These are phyloP conservation scores for Cicer bijugum DNA, from an alignment of 306 rosid species.

Conservation along the genomic window DNA sequence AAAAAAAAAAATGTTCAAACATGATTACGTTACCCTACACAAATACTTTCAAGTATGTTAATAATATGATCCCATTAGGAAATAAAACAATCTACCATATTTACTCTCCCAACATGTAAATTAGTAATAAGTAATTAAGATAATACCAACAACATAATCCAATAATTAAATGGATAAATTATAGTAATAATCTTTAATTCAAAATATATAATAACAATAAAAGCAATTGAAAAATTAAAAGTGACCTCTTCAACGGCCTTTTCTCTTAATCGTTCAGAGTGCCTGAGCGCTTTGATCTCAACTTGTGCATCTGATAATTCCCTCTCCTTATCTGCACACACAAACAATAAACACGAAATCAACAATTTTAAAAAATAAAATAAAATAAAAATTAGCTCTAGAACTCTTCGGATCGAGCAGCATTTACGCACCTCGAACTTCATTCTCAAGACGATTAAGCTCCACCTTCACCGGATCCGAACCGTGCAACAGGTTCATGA, in stretches of 20 bases:
- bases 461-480: constrained; percentile 99
- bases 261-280: constrained; percentile 89
- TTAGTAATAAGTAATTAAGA: not conserved
- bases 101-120: constrained; percentile 17
- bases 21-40: too few species aligned
- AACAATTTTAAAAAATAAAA: constrained; percentile 8
- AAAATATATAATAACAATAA: not conserved
- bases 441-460: constrained; percentile 99
- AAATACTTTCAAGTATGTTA: constrained; percentile 5
- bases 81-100: constrained; percentile 1
- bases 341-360: not conserved
- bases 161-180: not conserved
- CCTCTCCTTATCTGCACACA: constrained; percentile 87
- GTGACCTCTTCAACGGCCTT: constrained; percentile 95
- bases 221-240: constrained; percentile 31
- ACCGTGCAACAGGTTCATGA: constrained; percentile 86
- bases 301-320: constrained; percentile 92
- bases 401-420: constrained; percentile 71
- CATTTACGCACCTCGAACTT: constrained; percentile 93
- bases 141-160: not conserved
- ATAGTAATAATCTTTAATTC: not conserved
- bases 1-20: too few species aligned
- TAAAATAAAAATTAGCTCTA: constrained; percentile 45
- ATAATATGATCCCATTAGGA: constrained; percentile 17
- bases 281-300: constrained; percentile 90